Conservation (phyloP, 495 filamentous ascomycete species). For the Xylaria castorea region DNA sequence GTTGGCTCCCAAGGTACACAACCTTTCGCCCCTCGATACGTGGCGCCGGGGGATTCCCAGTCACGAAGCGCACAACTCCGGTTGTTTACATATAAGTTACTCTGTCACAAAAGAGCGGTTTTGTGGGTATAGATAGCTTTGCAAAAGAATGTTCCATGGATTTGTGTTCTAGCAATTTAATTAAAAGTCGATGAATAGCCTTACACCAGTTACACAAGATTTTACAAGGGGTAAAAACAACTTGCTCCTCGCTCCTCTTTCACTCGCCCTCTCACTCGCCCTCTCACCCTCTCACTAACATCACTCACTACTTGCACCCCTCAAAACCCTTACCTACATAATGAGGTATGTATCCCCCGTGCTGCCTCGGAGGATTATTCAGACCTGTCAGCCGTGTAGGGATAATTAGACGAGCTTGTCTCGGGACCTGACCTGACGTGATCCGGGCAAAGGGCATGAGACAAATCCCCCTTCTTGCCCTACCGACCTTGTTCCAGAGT, state of each 20-base stretch:
- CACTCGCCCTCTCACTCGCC: background rate
- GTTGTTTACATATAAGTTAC: background rate
- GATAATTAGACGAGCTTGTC: slow-evolving; percentile 43
- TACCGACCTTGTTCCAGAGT: slow-evolving; percentile 17
- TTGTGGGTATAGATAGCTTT: background rate
- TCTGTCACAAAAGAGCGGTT: background rate
- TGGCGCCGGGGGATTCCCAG: slow-evolving; percentile 4
- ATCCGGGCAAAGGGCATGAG: slow-evolving; percentile 8
- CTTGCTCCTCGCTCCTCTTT: background rate
- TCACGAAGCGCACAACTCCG: background rate
- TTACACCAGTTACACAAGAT: background rate
- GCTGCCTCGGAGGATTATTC: slow-evolving; percentile 21
- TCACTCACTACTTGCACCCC: slow-evolving; percentile 4
- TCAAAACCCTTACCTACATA: background rate
- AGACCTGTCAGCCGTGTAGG: slow-evolving; percentile 32
- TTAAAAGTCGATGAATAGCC: background rate
- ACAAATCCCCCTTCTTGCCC: slow-evolving; percentile 9
- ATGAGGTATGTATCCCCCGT: slow-evolving; percentile 6
- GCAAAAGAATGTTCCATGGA: background rate
- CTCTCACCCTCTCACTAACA: slow-evolving; percentile 8
- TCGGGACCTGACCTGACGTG: slow-evolving; percentile 36
- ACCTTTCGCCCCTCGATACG: background rate
- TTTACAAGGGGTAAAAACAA: background rate
- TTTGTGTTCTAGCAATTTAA: background rate
- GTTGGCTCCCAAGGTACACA: background rate